Conservation (phyloP, 371 early-diverging fungal species). For the Apophysomyces trapeziformis region DNA sequence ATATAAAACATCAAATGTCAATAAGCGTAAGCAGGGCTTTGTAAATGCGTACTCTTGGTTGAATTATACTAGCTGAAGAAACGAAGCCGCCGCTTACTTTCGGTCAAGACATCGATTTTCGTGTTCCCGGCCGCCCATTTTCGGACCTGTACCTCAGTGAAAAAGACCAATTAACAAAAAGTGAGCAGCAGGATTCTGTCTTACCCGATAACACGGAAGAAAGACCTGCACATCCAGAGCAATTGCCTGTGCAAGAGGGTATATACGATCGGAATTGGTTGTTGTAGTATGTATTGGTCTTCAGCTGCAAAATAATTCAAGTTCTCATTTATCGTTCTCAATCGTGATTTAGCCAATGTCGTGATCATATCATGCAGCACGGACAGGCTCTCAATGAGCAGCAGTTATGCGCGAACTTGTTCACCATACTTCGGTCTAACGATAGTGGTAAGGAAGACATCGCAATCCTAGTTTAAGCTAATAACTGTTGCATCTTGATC, state of each 20-base stretch:
- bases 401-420: slow-evolving; percentile 57
- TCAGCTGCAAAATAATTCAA: background rate
- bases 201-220: background rate
- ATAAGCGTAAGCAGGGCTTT: background rate
- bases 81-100: slow-evolving; percentile 2
- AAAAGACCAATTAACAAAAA: background rate
- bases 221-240: background rate
- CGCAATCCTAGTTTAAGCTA: background rate
- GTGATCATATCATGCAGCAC: slow-evolving; percentile 20
- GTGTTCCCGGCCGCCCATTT: slow-evolving; percentile 9
- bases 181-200: background rate
- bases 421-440: slow-evolving; percentile 59
- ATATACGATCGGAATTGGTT: slow-evolving; percentile 57
- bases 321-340: too few species aligned
- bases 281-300: slow-evolving; percentile 30
- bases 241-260: background rate
- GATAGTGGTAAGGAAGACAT: slow-evolving; percentile 33
- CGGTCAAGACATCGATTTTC: slow-evolving; percentile 16
- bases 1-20: slow-evolving; percentile 5
- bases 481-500: background rate
- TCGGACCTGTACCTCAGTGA: background rate
- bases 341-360: slow-evolving; percentile 36
- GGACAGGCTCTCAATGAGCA: slow-evolving; percentile 31
- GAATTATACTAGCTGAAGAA: background rate
- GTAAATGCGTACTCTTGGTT: background rate